Evolutionary conservation across 768 basidiomycete species (phyloP), one percentile per base, ranked within the genome.

Genomic region (Suillus bovinus): DNA sequence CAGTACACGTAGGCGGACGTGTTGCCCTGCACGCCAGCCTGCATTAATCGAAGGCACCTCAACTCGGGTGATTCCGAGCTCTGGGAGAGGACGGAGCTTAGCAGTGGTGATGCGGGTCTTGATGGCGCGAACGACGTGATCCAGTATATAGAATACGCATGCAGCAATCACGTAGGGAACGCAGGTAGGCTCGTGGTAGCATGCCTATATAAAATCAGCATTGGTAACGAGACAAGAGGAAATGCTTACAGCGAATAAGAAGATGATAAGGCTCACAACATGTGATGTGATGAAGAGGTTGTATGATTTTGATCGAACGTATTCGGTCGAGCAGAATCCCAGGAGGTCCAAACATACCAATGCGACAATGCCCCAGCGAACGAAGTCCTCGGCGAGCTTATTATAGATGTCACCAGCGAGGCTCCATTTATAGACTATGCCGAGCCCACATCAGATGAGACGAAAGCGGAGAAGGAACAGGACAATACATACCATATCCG

Each of bases 21-120:
- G 85, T 66, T 87, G 86, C 3, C 87, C 85, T 0, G 84, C 77
- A 33, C 84, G 75, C 86, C 86, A 87, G 22, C 86, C 86, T 0
- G 77, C 73, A 54, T 76, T 79, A 49, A 86, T 49, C 5, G 69
- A 59, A 0, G 80, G 80, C 9, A 85, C 70, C 41, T 82, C 78
- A 31, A 87, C 68, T 47, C 81, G 75, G 6, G 83, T 84, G 46
- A 79, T 74, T 16, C 74, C 73, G 24, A 84, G 78, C 10, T 80
- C 80, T 2, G 79, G 76, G 11, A 86, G 72, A 1, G 82, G 70
- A 27, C 73, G 73, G 61, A 88, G 70, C 29, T 74, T 76, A 13
- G 85, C 86, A 11, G 64, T 66, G 13, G 74, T 72, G 54, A 81
- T 50, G 29, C 82, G 82, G 10, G 83, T 82, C 62, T 82, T 84